A percentile compares a stretch with the other conserved stretches of the same genome.
Conservation (phyloP, 1,284 basidiomycete species). For the Rhodotorula sp. region DNA sequence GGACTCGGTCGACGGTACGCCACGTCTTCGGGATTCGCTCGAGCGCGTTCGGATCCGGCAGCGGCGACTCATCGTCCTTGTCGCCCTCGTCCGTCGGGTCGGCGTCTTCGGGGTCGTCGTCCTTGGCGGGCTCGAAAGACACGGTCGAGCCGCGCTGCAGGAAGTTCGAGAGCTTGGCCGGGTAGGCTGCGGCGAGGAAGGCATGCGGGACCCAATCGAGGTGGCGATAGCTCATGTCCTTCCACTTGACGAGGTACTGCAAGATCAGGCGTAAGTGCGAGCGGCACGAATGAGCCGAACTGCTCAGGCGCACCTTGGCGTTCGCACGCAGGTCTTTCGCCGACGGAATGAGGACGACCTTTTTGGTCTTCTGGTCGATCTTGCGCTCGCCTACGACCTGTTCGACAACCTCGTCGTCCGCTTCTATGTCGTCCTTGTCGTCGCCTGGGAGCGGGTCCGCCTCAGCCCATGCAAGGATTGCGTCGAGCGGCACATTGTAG, state of each 20-base stretch:
- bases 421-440: slow-evolving; percentile 16
- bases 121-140: slow-evolving; percentile 32
- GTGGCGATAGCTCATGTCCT: slow-evolving; percentile 39
- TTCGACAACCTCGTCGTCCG: slow-evolving; percentile 30
- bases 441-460: slow-evolving; percentile 15
- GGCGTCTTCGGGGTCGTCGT: slow-evolving; percentile 33
- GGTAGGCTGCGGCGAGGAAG: slow-evolving; percentile 71
- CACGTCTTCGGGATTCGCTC: slow-evolving; percentile 40
- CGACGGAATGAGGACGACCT: slow-evolving; percentile 57
- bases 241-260: slow-evolving; percentile 36
- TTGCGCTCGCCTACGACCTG: slow-evolving; percentile 54
- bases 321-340: slow-evolving; percentile 68
- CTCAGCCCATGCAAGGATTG: slow-evolving; percentile 76
- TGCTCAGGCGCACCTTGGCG: slow-evolving; percentile 46
- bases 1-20: slow-evolving; percentile 43
- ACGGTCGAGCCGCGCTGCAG: slow-evolving; percentile 68
- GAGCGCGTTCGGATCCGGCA: slow-evolving; percentile 38
- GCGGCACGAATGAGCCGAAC: too few relatives aligned
- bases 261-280: too few relatives aligned
- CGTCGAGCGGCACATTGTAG: slow-evolving; percentile 71
- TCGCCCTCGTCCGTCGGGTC: slow-evolving; percentile 17
- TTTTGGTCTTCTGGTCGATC: slow-evolving; percentile 55
- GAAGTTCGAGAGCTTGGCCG: slow-evolving; percentile 71
- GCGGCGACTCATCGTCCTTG: slow-evolving; percentile 31
- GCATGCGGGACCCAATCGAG: slow-evolving; percentile 82